Base-by-base conservation (phyloP, 2,329 filamentous ascomycete genomes). In the Coniosporium uncinatum region DNA sequence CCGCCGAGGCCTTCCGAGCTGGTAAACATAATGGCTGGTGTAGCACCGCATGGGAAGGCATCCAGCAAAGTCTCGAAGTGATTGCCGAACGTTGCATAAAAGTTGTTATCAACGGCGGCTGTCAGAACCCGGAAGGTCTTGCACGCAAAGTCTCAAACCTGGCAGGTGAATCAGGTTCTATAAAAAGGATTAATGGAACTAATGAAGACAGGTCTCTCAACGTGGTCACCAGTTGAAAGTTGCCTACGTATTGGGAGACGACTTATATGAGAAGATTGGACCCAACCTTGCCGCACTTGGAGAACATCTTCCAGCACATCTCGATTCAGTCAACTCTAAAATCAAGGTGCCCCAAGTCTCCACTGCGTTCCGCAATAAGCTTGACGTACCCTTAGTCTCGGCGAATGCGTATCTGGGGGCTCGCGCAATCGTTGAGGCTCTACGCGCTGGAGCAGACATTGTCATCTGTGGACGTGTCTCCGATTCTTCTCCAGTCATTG, bases 21-120 rank as follows among this genome's bases (percentile, higher is more conserved):
- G 66, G 67, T 3, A 52, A 61, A 22, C 66, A 71, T 50, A 52
- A 61, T 1, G 68, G 67, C 0, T 73, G 61, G 48, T 66, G 70
- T 42, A 59, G 63, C 27, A 72, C 66, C 22, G 64, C 71, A 37
- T 71, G 70, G 71, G 66, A 72, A 42, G 70, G 68, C 2, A 55
- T 74, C 19, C 54, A 66, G 46, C 53, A 69, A 49, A 65, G 62
- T 1, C 62, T 78, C 3, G 57, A 69, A 4, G 51, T 72, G 5
- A 59, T 74, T 46, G 55, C 64, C 2, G 56, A 69, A 37, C 69
- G 74, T 44, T 52, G 62, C 0, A 78, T 79, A 56, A 76, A 74
- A 45, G 61, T 79, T 13, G 62, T 77, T 27, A 61, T 78, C 42
- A 79, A 80, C 48, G 76, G 76, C 3, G 77, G 78, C 1, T 73